These are phyloP conservation scores for Candida berthetii DNA, from an alignment of 805 yeast species.

Conservation along the genomic window DNA sequence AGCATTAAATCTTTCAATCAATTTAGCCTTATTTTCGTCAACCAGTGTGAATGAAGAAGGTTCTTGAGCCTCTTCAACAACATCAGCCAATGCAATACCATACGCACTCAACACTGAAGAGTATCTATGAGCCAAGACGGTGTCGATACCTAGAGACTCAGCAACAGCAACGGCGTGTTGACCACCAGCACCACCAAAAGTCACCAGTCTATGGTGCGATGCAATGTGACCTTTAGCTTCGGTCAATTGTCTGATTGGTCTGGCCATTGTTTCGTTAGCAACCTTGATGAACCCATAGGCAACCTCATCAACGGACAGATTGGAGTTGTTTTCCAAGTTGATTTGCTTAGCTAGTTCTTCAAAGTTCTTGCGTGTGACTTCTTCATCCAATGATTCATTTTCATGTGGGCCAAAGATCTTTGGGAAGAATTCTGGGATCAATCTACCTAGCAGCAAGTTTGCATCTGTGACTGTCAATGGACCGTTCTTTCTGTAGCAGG, in stretches of 20 bases:
- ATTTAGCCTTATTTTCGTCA: constrained; percentile 20
- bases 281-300: constrained; percentile 80
- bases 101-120: constrained; percentile 84
- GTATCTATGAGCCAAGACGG: constrained; percentile 70
- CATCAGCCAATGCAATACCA: constrained; percentile 84
- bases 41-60: constrained; percentile 50
- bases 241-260: constrained; percentile 79
- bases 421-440: constrained; percentile 72
- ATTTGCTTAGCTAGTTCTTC: constrained; percentile 46
- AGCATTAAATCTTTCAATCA: constrained; percentile 39
- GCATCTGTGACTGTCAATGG: constrained; percentile 86
- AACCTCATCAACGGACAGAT: constrained; percentile 55
- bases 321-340: constrained; percentile 34
- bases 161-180: constrained; percentile 84
- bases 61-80: constrained; percentile 72
- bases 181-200: constrained; percentile 94
- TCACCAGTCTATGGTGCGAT: constrained; percentile 62
- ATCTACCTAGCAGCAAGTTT: constrained; percentile 63
- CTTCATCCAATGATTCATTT: constrained; percentile 59
- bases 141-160: constrained; percentile 56
- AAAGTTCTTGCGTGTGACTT: constrained; percentile 44
- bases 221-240: constrained; percentile 77
- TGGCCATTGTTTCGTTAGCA: constrained; percentile 86
- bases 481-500: constrained; percentile 80
- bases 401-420: constrained; percentile 80